Conservation (phyloP, 176 grass and related monocot species). For the Metroxylon sagu region DNA sequence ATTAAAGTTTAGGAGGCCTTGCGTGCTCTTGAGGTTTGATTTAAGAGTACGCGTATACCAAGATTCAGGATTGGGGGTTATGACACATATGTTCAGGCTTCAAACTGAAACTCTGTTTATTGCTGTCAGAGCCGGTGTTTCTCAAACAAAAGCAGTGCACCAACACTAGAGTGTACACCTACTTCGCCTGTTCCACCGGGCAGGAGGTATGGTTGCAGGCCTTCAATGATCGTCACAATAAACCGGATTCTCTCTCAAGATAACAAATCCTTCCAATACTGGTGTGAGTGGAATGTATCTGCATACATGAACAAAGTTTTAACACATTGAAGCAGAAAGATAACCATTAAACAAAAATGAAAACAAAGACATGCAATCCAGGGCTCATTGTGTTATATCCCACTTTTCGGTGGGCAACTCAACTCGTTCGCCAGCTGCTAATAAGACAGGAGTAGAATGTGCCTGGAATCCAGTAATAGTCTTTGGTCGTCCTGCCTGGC, state of each 20-base stretch:
- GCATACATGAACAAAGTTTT: background rate
- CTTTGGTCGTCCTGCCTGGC: slow-evolving; percentile 95
- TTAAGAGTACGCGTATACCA: too few relatives aligned
- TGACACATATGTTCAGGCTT: too few relatives aligned
- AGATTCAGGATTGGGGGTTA: too few relatives aligned
- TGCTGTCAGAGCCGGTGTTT: too few relatives aligned
- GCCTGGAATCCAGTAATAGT: slow-evolving; percentile 97
- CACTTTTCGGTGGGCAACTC: slow-evolving; percentile 96
- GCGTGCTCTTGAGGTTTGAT: too few relatives aligned
- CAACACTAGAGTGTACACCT: too few relatives aligned
- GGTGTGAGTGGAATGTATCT: slow-evolving; percentile 67
- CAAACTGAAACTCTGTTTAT: too few relatives aligned
- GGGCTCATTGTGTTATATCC: background rate
- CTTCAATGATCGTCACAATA: slow-evolving; percentile 44
- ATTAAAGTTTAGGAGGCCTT: too few relatives aligned
- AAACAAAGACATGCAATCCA: background rate
- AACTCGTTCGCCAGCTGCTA: slow-evolving; percentile 84
- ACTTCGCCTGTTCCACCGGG: too few relatives aligned
- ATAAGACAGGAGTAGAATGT: slow-evolving; percentile 88
- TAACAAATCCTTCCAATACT: slow-evolving; percentile 91
- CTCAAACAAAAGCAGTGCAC: too few relatives aligned
- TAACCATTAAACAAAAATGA: background rate
- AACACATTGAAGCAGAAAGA: background rate
- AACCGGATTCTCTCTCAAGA: slow-evolving; percentile 93
- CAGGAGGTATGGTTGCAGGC: too few relatives aligned